Evolutionary conservation across 169 alveolate species (phyloP), one percentile per base, ranked within the genome.

Genomic region (Plasmodium vivax): DNA sequence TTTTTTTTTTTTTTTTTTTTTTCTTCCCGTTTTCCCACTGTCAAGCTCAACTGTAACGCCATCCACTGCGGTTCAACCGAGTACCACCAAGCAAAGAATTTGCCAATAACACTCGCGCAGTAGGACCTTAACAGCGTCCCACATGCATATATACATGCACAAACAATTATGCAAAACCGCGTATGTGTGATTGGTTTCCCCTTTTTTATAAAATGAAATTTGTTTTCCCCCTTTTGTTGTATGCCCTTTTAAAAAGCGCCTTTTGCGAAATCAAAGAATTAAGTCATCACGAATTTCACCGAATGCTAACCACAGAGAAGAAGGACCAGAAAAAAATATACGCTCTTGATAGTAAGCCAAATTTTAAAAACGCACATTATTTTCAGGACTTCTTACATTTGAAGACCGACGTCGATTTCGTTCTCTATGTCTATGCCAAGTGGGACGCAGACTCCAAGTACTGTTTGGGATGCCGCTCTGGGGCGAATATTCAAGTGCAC

Each of bases 361-460:
- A 91, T 72, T 62, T 34, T 82, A 80, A 81, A 82, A 80, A 71
- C 36, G 19, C 30, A n/a, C 34, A 91, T 45, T 30, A 23, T 19
- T 71, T 82, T 71, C 83, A 91, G 38, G 92, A 80, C 14, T 81
- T 45, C 83, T 58, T 82, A 73, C 45, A 91, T 82, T 9, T 91
- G 83, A 68, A 91, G 36, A 91, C 95, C 38, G 62, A 80, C 23
- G 75, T 81, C 16, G 95, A 91, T 58, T 91, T 91, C 74, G 92
- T 91, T 68, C 79, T 91, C 32, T 91, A 91, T 82, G 80, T 91
- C 27, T 91, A 82, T 91, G 95, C 95, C n/a, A 91, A 91, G 68
- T 91, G 95, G 95, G 92, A 91, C 58, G 38, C 91, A 5, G 95
- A 91, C 54, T 91, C 95, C 19, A 91, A 91, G 95, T 91, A 82